These are phyloP conservation scores for Drosera spatulata DNA, from an alignment of 179 eudicot genomes.

Conservation along the genomic window DNA sequence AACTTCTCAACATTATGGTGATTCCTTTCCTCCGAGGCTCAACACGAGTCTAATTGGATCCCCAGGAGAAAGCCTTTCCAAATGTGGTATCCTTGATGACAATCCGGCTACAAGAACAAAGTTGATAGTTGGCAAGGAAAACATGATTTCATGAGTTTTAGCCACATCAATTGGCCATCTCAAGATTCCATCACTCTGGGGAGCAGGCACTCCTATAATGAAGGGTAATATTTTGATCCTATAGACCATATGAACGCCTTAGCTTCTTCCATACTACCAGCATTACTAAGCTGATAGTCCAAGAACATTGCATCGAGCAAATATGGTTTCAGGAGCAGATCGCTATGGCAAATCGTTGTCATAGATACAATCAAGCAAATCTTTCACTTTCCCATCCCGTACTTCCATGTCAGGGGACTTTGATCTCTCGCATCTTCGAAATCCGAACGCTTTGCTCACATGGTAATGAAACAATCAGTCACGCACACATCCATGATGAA, in stretches of 20 bases:
- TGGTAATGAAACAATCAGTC: conserved; percentile 66
- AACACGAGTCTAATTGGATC: too few relatives aligned
- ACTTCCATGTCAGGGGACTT: conserved; percentile 20
- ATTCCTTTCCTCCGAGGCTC: too few relatives aligned
- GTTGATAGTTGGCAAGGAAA: conserved; percentile 46
- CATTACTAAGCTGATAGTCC: conserved; percentile 70
- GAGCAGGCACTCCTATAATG: conserved; percentile 72
- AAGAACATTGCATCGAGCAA: conserved; percentile 22
- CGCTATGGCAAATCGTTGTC: conserved; percentile 36
- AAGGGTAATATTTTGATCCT: conserved; percentile 63
- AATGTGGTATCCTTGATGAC: conserved; percentile 56
- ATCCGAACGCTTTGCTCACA: conserved; percentile 82
- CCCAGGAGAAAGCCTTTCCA: conserved; percentile 2
- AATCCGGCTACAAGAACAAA: conserved; percentile 57
- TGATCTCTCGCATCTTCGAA: conserved; percentile 41
- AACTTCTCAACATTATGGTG: too few relatives aligned
- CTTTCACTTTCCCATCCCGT: conserved; percentile 67
- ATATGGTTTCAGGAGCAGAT: conserved; percentile 70
- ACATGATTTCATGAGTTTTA: conserved; percentile 55
- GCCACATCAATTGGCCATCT: conserved; percentile 55
- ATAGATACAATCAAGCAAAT: conserved; percentile 46
- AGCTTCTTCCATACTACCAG: conserved; percentile 56
- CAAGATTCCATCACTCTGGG: conserved; percentile 54
- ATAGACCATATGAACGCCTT: conserved; percentile 40
- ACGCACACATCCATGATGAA: conserved; percentile 42